Conservation (phyloP, 164 flowering plant species). For the Houttuynia cordata region DNA sequence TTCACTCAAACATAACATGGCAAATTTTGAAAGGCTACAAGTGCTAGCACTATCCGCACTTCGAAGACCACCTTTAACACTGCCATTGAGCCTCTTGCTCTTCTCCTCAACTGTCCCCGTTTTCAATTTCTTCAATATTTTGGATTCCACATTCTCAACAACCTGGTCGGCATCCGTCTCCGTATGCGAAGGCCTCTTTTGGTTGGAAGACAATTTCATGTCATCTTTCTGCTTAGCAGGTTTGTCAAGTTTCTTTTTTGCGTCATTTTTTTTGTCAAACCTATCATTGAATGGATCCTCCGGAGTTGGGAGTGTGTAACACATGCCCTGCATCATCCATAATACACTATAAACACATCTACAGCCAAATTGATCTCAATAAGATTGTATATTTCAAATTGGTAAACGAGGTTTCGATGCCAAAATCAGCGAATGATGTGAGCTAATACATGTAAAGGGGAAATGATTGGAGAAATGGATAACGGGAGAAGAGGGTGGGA, state of each 20-base stretch:
- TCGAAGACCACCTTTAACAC: not conserved
- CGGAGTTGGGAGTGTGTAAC: conserved; percentile 78
- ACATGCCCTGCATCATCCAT: conserved; percentile 64
- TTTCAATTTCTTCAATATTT: conserved; percentile 10
- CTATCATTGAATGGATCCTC: conserved; percentile 91
- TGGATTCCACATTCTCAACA: conserved; percentile 3
- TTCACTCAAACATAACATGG: conserved; percentile 56
- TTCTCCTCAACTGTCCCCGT: not conserved
- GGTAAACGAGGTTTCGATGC: not conserved
- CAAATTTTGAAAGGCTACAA: conserved; percentile 58
- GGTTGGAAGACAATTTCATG: conserved; percentile 5
- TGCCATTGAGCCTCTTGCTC: conserved; percentile 5
- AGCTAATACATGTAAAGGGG: not conserved
- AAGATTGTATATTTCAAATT: too few relatives aligned
- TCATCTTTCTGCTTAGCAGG: conserved; percentile 7
- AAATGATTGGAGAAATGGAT: not conserved
- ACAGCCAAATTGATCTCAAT: too few relatives aligned
- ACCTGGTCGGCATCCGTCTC: conserved; percentile 6
- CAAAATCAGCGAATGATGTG: not conserved
- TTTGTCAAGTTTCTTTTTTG: conserved; percentile 16
- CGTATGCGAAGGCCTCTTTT: conserved; percentile 7
- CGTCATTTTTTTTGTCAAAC: conserved; percentile 15
- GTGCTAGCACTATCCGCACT: conserved; percentile 5
- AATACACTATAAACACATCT: not conserved
- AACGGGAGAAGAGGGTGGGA: not conserved